A percentile compares a stretch with the other conserved stretches of the same genome.
phyloP scores from a whole-genome alignment of 768 basidiomycete genomes.

The Amanita subjunquillea region DNA sequence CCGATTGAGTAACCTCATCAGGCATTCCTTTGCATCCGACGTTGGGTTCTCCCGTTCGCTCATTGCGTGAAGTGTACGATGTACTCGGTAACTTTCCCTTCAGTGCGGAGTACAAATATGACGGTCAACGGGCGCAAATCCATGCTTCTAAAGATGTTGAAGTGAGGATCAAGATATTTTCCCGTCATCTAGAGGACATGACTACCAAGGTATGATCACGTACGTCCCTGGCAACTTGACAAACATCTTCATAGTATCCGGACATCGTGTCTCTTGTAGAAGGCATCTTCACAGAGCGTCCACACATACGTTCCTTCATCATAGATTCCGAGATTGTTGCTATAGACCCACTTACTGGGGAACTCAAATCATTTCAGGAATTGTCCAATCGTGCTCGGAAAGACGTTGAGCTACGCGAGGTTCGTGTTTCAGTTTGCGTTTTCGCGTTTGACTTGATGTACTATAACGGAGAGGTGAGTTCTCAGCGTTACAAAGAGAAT shows the following conservation, averaged over 20 bases:
- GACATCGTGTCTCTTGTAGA: constrained; percentile 58
- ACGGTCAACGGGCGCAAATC: constrained; percentile 81
- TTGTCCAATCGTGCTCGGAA: constrained; percentile 79
- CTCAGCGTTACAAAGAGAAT: neutral
- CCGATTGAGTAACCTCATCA: constrained; percentile 6
- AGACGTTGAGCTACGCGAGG: constrained; percentile 63
- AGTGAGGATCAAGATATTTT: constrained; percentile 57
- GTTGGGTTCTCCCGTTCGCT: constrained; percentile 79
- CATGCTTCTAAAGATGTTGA: constrained; percentile 33
- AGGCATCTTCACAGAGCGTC: constrained; percentile 32
- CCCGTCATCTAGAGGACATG: constrained; percentile 88
- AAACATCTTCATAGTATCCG: constrained; percentile 49
- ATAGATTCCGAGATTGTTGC: constrained; percentile 87
- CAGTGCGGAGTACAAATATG: constrained; percentile 85
- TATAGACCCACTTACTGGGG: constrained; percentile 52
- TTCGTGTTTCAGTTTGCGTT: constrained; percentile 74
- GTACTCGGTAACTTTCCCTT: constrained; percentile 58
- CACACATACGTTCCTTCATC: constrained; percentile 52
- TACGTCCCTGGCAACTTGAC: constrained; percentile 2
- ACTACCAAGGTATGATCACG: constrained; percentile 56
- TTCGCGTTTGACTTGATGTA: constrained; percentile 88
- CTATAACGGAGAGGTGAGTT: constrained; percentile 63
- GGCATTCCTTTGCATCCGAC: constrained; percentile 82
- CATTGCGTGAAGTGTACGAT: constrained; percentile 75
- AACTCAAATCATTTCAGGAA: constrained; percentile 75